Evolutionary conservation across 2,329 filamentous ascomycete genomes (phyloP).

Genomic region (Xylariaceae sp.): DNA sequence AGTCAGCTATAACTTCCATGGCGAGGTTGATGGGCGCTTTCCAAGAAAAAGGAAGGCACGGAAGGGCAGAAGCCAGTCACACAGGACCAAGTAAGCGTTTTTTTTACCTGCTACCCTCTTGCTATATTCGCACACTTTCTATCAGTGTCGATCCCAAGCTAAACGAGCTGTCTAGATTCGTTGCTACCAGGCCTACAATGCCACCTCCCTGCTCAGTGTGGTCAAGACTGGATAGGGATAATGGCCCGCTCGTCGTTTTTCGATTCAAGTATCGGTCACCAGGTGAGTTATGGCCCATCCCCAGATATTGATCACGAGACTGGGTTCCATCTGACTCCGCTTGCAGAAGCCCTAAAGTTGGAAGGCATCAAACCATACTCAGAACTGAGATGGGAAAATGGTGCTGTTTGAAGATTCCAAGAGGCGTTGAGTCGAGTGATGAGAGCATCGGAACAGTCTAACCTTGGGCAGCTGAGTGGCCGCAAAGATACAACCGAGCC

Average conservation of each 20-base stretch:
- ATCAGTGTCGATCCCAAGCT: too few relatives aligned
- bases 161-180: too few relatives aligned
- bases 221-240: conserved; percentile 5
- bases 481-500: too few relatives aligned
- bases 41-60: conserved; percentile 16
- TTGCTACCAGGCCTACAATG: neutral
- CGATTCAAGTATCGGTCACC: conserved; percentile 14
- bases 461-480: too few relatives aligned
- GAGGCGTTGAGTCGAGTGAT: neutral
- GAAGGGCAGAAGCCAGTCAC: conserved; percentile 18
- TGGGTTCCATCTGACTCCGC: neutral
- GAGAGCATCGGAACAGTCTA: too few relatives aligned
- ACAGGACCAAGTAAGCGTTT: conserved; percentile 18
- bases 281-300: conserved; percentile 4
- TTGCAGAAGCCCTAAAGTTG: conserved; percentile 6
- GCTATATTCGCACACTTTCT: too few relatives aligned
- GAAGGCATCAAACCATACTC: conserved; percentile 3
- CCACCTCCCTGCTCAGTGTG: conserved; percentile 4
- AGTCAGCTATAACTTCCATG: neutral
- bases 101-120: conserved; percentile 1
- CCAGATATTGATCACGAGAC: neutral
- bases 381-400: neutral
- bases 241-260: conserved; percentile 12
- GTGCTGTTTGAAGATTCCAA: neutral
- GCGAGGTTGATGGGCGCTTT: conserved; percentile 7